Evolutionary conservation across 192 early-diverging fungal species (phyloP).

Genomic region (Martensiomyces pterosporus): DNA sequence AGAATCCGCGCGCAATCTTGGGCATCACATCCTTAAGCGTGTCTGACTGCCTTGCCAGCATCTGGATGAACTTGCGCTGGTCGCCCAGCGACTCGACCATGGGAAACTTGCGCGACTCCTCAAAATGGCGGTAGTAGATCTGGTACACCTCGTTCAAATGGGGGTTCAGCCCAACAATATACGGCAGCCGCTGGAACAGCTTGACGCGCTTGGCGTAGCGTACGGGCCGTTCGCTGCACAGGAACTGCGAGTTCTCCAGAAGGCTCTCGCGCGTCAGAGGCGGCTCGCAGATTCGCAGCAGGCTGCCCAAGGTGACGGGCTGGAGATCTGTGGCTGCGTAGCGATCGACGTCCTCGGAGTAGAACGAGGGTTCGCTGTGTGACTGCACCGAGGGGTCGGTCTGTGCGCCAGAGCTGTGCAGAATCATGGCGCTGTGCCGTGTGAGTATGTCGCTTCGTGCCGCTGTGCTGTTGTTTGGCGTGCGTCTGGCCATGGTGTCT

Average conservation of each 20-base stretch:
- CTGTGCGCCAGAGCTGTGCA: not conserved
- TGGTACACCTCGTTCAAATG: conserved; percentile 72
- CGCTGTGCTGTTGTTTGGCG: too few species aligned
- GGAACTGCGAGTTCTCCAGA: conserved; percentile 53
- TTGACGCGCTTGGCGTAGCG: conserved; percentile 71
- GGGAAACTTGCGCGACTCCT: conserved; percentile 56
- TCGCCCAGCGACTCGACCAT: conserved; percentile 41
- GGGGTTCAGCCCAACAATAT: conserved; percentile 91
- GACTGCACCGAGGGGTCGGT: not conserved
- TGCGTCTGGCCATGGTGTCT: too few species aligned
- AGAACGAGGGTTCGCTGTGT: conserved; percentile 27
- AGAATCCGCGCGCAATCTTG: conserved; percentile 78
- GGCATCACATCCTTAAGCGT: conserved; percentile 80
- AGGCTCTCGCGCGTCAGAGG: conserved; percentile 46
- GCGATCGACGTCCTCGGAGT: conserved; percentile 18
- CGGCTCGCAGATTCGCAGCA: conserved; percentile 64
- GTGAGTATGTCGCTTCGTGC: too few species aligned
- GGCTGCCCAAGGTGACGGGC: conserved; percentile 65
- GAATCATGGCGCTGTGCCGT: not conserved
- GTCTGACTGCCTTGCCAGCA: conserved; percentile 64
- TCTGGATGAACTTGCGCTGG: conserved; percentile 58
- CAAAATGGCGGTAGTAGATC: conserved; percentile 67
- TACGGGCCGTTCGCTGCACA: conserved; percentile 71
- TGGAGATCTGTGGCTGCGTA: conserved; percentile 58
- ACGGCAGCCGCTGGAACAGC: conserved; percentile 79